A percentile compares a stretch with the other conserved stretches of the same genome.
phyloP scores from a whole-genome alignment of 139 green algal species.

The Chlorella sp. region DNA sequence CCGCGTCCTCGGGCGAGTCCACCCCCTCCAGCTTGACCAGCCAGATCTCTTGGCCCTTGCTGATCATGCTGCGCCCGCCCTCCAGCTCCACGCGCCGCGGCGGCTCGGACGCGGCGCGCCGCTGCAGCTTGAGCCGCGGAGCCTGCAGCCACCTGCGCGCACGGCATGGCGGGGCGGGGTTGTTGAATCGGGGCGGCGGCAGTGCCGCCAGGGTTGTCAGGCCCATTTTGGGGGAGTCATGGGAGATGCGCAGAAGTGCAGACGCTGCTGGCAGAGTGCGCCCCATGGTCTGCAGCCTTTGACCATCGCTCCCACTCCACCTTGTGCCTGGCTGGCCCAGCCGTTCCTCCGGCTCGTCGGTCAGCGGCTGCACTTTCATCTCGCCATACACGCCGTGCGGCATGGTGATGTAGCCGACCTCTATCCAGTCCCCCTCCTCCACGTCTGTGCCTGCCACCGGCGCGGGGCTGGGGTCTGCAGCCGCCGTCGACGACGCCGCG shows the following conservation, averaged over 20 bases:
- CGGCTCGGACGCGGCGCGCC: neutral
- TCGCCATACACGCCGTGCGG: constrained; percentile 58
- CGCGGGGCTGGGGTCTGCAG: too few species aligned
- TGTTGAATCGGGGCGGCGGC: too few species aligned
- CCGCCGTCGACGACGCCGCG: too few species aligned
- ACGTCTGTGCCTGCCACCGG: too few species aligned
- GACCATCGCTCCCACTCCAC: neutral
- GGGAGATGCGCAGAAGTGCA: neutral
- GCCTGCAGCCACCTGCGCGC: constrained; percentile 29
- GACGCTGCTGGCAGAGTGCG: neutral
- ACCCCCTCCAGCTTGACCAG: constrained; percentile 51
- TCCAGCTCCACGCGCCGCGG: constrained; percentile 25
- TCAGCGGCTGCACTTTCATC: constrained; percentile 54
- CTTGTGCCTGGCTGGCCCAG: constrained; percentile 35
- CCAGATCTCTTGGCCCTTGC: constrained; percentile 47
- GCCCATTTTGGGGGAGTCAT: too few species aligned
- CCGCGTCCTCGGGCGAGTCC: constrained; percentile 40
- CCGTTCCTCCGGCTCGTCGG: constrained; percentile 55
- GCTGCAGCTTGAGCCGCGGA: constrained; percentile 30
- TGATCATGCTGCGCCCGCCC: constrained; percentile 30
- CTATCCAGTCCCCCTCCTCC: constrained; percentile 34
- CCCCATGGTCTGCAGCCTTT: neutral
- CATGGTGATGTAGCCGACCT: constrained; percentile 45
- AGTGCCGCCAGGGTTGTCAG: too few species aligned
- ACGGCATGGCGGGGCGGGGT: neutral